phyloP scores from a whole-genome alignment of 495 filamentous ascomycete species.

The Pseudotulostoma volvatum region DNA sequence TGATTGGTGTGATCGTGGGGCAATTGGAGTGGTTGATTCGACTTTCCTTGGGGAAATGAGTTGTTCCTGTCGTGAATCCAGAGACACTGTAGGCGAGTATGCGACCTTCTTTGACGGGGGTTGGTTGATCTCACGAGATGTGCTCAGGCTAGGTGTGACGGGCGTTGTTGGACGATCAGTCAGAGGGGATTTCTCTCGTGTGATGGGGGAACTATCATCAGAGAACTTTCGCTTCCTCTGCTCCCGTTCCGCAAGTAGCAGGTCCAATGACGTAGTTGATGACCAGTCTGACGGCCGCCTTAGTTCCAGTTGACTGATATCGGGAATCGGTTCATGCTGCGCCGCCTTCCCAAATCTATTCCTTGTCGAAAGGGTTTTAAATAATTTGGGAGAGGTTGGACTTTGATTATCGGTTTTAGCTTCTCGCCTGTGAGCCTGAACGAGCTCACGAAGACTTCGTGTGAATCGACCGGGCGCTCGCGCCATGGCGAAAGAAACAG shows the following conservation, averaged over 20 bases:
- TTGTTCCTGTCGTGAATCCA: background rate
- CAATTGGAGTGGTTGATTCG: background rate
- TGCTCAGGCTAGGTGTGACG: background rate
- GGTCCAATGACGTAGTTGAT: background rate
- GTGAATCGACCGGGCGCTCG: background rate
- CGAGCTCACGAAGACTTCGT: background rate
- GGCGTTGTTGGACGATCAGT: background rate
- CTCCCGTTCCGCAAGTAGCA: background rate
- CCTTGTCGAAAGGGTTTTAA: conserved; percentile 2
- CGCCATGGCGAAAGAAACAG: background rate
- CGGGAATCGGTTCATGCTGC: conserved; percentile 26
- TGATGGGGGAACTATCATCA: background rate
- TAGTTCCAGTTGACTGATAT: conserved; percentile 26
- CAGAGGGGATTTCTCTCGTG: background rate
- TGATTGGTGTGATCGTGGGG: no score
- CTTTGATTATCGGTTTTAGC: background rate
- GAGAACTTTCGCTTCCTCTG: background rate
- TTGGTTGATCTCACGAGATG: background rate
- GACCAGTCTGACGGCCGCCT: conserved; percentile 20
- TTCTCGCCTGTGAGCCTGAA: background rate
- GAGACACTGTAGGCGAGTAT: background rate
- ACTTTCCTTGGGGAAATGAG: background rate
- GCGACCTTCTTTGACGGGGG: background rate
- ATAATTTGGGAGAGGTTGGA: background rate
- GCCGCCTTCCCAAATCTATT: conserved; percentile 23